Conservation (phyloP, 2,329 filamentous ascomycete species). For the Paraconiothyrium brasiliense region DNA sequence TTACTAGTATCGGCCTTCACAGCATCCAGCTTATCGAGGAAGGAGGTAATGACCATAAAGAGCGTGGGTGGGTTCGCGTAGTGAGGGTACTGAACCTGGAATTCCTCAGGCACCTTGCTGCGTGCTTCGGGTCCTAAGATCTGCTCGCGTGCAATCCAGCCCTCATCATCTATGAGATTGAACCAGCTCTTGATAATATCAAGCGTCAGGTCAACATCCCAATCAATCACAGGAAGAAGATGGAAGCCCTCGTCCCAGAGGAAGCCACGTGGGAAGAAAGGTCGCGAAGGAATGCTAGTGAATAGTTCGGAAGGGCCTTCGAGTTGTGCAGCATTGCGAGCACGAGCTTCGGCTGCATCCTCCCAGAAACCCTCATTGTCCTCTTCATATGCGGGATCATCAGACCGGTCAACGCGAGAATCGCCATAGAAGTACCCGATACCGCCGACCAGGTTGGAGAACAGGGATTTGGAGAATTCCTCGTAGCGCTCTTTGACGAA, state of each 20-base stretch:
- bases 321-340: conserved; percentile 70
- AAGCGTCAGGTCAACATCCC: conserved; percentile 84
- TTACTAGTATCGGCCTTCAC: conserved; percentile 47
- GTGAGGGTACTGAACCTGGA: conserved; percentile 95
- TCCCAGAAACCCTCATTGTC: conserved; percentile 96
- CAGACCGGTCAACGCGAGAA: conserved; percentile 87
- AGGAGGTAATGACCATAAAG: conserved; percentile 85
- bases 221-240: conserved; percentile 87
- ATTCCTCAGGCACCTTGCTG: conserved; percentile 92
- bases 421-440: conserved; percentile 96
- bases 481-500: conserved; percentile 78
- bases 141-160: conserved; percentile 97
- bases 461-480: conserved; percentile 85
- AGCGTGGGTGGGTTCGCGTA: conserved; percentile 97
- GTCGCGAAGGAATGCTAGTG: conserved; percentile 87
- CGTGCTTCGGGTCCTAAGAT: conserved; percentile 91
- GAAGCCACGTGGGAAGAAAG: conserved; percentile 96
- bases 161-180: conserved; percentile 93
- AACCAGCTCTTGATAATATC: conserved; percentile 97
- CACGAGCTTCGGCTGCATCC: conserved; percentile 82
- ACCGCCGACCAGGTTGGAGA: conserved; percentile 92
- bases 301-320: conserved; percentile 91
- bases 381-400: conserved; percentile 93
- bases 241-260: conserved; percentile 99
- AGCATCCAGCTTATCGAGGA: conserved; percentile 78